phyloP scores from a whole-genome alignment of 2,329 filamentous ascomycete genomes.

The Sclerotinia spermophila region DNA sequence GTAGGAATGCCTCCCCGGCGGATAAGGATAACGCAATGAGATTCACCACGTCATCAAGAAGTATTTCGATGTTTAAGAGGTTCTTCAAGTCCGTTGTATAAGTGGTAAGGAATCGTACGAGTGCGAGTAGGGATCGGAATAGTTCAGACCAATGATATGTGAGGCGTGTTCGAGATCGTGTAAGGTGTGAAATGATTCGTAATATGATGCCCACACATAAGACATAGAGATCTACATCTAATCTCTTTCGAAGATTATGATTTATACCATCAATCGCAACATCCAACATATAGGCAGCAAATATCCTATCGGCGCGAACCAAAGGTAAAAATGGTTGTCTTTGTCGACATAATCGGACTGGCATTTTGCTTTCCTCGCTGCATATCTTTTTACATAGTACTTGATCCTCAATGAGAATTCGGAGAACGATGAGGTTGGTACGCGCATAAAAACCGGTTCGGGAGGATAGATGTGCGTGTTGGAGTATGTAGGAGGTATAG shows the following conservation, averaged over 20 bases:
- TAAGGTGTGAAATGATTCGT: conserved; percentile 78
- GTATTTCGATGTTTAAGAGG: conserved; percentile 63
- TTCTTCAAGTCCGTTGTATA: conserved; percentile 75
- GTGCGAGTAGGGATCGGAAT: conserved; percentile 81
- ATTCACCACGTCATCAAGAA: conserved; percentile 77
- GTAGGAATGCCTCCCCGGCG: conserved; percentile 85
- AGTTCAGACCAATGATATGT: conserved; percentile 93
- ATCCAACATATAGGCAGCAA: conserved; percentile 76
- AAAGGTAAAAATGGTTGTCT: conserved; percentile 79
- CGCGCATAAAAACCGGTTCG: conserved; percentile 80
- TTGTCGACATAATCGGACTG: conserved; percentile 84
- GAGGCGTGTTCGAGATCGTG: conserved; percentile 75
- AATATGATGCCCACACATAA: conserved; percentile 78
- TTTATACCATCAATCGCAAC: conserved; percentile 87
- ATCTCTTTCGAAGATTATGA: conserved; percentile 81
- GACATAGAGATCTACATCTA: conserved; percentile 82
- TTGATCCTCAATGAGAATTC: conserved; percentile 82
- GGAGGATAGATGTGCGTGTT: conserved; percentile 82
- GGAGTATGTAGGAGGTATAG: conserved; percentile 84
- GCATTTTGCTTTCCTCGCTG: conserved; percentile 68
- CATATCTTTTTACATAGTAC: conserved; percentile 79
- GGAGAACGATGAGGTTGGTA: conserved; percentile 78
- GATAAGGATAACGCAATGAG: conserved; percentile 80
- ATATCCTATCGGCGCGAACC: conserved; percentile 66
- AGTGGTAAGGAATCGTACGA: conserved; percentile 85